Evolutionary conservation across 2,329 filamentous ascomycete genomes (phyloP).

Genomic region (Didymellaceae sp.): DNA sequence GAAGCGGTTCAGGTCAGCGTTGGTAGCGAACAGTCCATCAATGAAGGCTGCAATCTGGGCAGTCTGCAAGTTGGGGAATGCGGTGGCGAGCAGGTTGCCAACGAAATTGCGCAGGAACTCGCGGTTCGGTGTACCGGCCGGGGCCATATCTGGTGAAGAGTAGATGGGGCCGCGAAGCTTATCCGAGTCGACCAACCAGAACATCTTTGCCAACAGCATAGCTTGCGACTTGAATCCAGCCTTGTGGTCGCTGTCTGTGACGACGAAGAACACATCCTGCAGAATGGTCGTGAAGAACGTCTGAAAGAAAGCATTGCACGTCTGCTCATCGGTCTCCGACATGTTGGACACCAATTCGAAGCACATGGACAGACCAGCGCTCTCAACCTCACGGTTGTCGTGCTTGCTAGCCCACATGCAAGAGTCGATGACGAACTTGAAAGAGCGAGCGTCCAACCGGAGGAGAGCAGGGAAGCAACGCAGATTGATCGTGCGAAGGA

Average conservation of each 20-base stretch:
- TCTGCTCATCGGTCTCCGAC: conserved; percentile 84
- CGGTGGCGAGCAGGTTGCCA: conserved; percentile 80
- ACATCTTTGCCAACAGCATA: conserved; percentile 90
- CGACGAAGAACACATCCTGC: conserved; percentile 97
- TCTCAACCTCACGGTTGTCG: conserved; percentile 97
- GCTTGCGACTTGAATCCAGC: conserved; percentile 98
- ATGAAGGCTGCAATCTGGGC: conserved; percentile 90
- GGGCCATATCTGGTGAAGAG: conserved; percentile 75
- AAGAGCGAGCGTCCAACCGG: conserved; percentile 92
- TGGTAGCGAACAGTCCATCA: conserved; percentile 84
- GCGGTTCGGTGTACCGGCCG: conserved; percentile 82
- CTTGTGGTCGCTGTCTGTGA: conserved; percentile 98
- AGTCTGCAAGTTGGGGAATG: conserved; percentile 89
- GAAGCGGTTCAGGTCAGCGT: conserved; percentile 91
- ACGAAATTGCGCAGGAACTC: conserved; percentile 92
- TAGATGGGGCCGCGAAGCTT: conserved; percentile 96
- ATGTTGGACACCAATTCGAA: conserved; percentile 97
- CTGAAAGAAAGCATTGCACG: conserved; percentile 95
- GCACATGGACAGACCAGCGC: conserved; percentile 96
- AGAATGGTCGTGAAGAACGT: conserved; percentile 95
- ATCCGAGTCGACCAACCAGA: conserved; percentile 88
- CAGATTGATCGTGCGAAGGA: conserved; percentile 92
- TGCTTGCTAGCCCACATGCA: conserved; percentile 99
- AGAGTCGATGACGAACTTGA: conserved; percentile 99
- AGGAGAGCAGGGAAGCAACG: conserved; percentile 95